These are phyloP conservation scores for Pisolithus marmoratus DNA, from an alignment of 768 basidiomycete genomes.

Conservation along the genomic window DNA sequence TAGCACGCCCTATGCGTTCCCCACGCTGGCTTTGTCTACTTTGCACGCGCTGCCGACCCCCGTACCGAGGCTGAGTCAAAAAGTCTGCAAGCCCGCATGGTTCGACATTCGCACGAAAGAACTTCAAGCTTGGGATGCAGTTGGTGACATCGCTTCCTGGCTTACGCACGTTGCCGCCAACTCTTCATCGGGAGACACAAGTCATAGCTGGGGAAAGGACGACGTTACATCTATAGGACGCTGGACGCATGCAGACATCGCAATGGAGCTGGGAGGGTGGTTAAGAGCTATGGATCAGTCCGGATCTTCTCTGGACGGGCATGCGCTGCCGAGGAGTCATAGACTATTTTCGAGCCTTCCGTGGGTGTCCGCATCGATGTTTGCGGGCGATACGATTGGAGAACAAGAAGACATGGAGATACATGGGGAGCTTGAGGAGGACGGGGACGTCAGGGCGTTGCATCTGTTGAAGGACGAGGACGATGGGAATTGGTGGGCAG, in stretches of 20 bases:
- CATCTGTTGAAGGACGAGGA: slow-evolving; percentile 20
- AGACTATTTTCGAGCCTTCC: slow-evolving; percentile 46
- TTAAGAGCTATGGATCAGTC: slow-evolving; percentile 42
- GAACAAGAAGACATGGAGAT: slow-evolving; percentile 25
- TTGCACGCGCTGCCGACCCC: slow-evolving; percentile 87
- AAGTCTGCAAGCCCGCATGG: slow-evolving; percentile 81
- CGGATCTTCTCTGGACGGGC: slow-evolving; percentile 1
- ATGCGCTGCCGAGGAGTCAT: slow-evolving; percentile 30
- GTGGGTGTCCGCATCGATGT: slow-evolving; percentile 32
- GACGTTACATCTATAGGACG: slow-evolving; percentile 25
- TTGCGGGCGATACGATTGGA: slow-evolving; percentile 16
- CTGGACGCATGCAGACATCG: slow-evolving; percentile 50
- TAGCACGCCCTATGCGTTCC: slow-evolving; percentile 76
- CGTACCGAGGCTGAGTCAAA: slow-evolving; percentile 72
- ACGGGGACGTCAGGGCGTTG: slow-evolving; percentile 26
- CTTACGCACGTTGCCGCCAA: slow-evolving; percentile 31
- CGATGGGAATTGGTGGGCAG: slow-evolving; percentile 46
- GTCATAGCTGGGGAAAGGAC: slow-evolving; percentile 1
- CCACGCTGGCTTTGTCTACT: slow-evolving; percentile 73
- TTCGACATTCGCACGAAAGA: slow-evolving; percentile 60
- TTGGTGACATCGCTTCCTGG: slow-evolving; percentile 55
- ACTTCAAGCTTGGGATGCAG: slow-evolving; percentile 54
- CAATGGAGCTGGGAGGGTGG: slow-evolving; percentile 53
- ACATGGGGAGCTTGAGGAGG: slow-evolving; percentile 23
- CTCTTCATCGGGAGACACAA: slow-evolving; percentile 7